Evolutionary conservation across 2,329 filamentous ascomycete species (phyloP).

Genomic region (Neonectria sp.): DNA sequence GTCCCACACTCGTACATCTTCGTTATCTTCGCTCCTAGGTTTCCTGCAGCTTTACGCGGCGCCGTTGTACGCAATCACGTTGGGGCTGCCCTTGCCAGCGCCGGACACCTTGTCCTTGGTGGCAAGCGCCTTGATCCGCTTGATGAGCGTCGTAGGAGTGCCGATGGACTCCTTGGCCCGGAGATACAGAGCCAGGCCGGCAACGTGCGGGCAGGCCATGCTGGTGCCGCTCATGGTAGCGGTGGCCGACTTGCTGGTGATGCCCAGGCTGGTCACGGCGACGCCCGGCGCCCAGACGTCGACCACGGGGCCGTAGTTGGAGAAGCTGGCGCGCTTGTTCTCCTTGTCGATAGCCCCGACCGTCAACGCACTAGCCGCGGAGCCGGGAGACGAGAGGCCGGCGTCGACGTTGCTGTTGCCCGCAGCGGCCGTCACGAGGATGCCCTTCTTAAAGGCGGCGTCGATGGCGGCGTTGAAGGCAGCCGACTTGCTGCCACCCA

Average conservation of each 20-base stretch:
- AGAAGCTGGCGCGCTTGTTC: slow-evolving; percentile 60
- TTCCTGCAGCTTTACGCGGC: slow-evolving; percentile 7
- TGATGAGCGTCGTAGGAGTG: slow-evolving; percentile 60
- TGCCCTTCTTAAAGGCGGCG: slow-evolving; percentile 60
- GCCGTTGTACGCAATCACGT: slow-evolving; percentile 66
- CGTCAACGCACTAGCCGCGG: slow-evolving; percentile 63
- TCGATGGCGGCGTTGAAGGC: slow-evolving; percentile 67
- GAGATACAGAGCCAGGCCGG: slow-evolving; percentile 73
- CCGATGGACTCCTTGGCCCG: slow-evolving; percentile 48
- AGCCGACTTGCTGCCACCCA: slow-evolving; percentile 62
- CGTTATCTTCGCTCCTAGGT: neutral
- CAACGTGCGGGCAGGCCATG: slow-evolving; percentile 74
- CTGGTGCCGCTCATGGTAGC: slow-evolving; percentile 70
- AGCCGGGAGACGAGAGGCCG: slow-evolving; percentile 62
- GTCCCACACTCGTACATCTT: neutral
- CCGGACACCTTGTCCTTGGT: slow-evolving; percentile 56
- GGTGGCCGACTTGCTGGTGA: slow-evolving; percentile 57
- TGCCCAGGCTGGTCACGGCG: slow-evolving; percentile 63
- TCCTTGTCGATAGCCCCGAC: slow-evolving; percentile 64
- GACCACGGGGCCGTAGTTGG: slow-evolving; percentile 64
- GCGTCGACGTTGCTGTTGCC: slow-evolving; percentile 65
- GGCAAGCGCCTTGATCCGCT: slow-evolving; percentile 59
- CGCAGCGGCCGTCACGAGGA: slow-evolving; percentile 69
- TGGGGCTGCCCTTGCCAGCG: slow-evolving; percentile 55
- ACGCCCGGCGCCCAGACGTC: slow-evolving; percentile 68